phyloP scores from a whole-genome alignment of 768 basidiomycete genomes.

The Vararia minispora region DNA sequence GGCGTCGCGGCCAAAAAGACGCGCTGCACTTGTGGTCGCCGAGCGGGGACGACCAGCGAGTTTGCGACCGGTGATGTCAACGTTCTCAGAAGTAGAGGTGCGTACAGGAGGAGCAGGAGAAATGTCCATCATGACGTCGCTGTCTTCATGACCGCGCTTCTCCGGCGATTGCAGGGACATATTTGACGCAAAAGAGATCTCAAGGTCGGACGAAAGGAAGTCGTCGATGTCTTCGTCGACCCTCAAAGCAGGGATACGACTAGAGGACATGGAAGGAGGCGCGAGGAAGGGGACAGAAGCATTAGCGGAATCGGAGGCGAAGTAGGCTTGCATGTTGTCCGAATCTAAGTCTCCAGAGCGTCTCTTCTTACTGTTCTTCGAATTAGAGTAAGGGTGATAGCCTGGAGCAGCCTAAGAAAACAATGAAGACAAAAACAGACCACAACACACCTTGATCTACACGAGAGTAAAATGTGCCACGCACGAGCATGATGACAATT shows the following conservation, averaged over 20 bases:
- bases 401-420: slow-evolving; percentile 19
- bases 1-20: slow-evolving; percentile 65
- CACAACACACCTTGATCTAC: not conserved
- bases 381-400: slow-evolving; percentile 15
- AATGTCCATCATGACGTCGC: slow-evolving; percentile 73
- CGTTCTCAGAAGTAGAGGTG: slow-evolving; percentile 17
- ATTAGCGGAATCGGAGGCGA: slow-evolving; percentile 30
- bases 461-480: not conserved
- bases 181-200: slow-evolving; percentile 73
- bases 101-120: slow-evolving; percentile 47
- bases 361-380: slow-evolving; percentile 3
- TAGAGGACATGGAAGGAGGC: slow-evolving; percentile 25
- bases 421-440: not conserved
- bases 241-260: slow-evolving; percentile 42
- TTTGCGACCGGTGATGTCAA: slow-evolving; percentile 20
- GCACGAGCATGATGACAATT: no score
- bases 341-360: slow-evolving; percentile 16
- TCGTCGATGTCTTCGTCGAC: slow-evolving; percentile 48
- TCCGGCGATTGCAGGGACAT: slow-evolving; percentile 70
- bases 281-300: slow-evolving; percentile 28
- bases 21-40: slow-evolving; percentile 53
- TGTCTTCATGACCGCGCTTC: slow-evolving; percentile 22
- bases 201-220: slow-evolving; percentile 65
- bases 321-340: slow-evolving; percentile 43
- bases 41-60: slow-evolving; percentile 40